Evolutionary conservation across 768 basidiomycete species (phyloP).

Genomic region (Phaeolepiota aurea): DNA sequence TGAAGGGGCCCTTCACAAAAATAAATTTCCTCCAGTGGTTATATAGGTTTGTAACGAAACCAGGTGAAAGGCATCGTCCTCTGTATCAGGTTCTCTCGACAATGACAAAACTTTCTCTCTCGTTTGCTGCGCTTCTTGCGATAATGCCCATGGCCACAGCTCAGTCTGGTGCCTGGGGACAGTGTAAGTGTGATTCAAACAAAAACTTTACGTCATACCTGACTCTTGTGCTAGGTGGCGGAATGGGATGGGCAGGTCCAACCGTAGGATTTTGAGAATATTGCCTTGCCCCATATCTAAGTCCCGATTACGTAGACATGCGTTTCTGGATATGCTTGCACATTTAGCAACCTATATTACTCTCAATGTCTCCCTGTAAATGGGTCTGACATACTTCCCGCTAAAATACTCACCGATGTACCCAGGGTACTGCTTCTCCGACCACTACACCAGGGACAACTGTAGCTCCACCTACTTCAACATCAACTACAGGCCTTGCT

Average conservation of each 20-base stretch:
- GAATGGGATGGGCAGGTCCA: conserved; percentile 10
- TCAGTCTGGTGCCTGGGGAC: conserved; percentile 12
- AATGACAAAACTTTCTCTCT: neutral
- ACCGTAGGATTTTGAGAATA: neutral
- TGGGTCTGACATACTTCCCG: neutral
- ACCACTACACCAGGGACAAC: neutral
- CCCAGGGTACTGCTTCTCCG: conserved; percentile 5
- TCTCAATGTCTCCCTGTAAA: conserved; percentile 32
- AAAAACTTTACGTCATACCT: too few relatives aligned
- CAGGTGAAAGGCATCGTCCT: too few relatives aligned
- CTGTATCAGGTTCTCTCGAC: neutral
- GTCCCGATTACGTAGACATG: conserved; percentile 21
- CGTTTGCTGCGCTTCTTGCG: conserved; percentile 8
- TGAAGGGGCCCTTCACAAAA: too few relatives aligned
- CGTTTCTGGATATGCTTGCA: conserved; percentile 29
- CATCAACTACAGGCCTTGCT: conserved; percentile 10
- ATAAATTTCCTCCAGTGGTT: too few relatives aligned
- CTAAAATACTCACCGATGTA: neutral
- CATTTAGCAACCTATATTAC: conserved; percentile 29
- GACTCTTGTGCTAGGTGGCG: conserved; percentile 10
- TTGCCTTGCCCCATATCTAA: neutral
- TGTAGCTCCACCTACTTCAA: neutral
- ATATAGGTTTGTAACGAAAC: too few relatives aligned
- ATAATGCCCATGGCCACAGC: conserved; percentile 8
- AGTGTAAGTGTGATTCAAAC: conserved; percentile 11